phyloP scores from a whole-genome alignment of 192 early-diverging fungal species.

The Allomyces macrogynus region DNA sequence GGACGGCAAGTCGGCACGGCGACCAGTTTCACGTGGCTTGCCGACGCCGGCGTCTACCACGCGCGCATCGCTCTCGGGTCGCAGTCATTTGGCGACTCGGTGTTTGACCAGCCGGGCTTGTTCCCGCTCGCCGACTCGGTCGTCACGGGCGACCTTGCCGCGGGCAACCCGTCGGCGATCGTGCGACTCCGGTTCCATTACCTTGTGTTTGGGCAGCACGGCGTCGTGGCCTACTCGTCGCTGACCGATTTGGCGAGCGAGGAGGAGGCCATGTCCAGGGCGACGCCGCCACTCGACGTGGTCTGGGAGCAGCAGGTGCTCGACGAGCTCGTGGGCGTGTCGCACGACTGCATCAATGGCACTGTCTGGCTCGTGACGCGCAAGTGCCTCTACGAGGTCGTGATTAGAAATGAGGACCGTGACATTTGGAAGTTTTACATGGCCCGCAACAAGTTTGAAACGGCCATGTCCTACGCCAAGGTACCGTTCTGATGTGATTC shows the following conservation, averaged over 20 bases:
- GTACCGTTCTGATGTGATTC: constrained; percentile 7
- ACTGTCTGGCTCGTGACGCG: constrained; percentile 87
- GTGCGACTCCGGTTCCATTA: too few species aligned
- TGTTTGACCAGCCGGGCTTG: neutral
- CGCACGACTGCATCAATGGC: constrained; percentile 51
- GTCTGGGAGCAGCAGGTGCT: neutral
- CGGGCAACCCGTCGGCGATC: too few species aligned
- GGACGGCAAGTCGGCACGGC: neutral
- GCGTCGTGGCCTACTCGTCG: too few species aligned
- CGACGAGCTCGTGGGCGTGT: constrained; percentile 18
- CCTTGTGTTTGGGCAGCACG: too few species aligned
- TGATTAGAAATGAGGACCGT: constrained; percentile 76
- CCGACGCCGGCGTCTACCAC: neutral
- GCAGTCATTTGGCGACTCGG: neutral
- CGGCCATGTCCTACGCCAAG: constrained; percentile 58
- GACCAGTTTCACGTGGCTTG: neutral
- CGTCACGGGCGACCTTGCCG: neutral
- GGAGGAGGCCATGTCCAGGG: too few species aligned
- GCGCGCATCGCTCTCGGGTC: neutral
- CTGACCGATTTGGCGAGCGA: too few species aligned
- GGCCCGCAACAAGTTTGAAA: constrained; percentile 56
- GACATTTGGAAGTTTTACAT: constrained; percentile 88
- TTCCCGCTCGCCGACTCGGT: neutral
- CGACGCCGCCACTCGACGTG: neutral
- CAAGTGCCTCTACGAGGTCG: constrained; percentile 66